phyloP scores from a whole-genome alignment of 441 rosid species.

The Populus tomentosa region DNA sequence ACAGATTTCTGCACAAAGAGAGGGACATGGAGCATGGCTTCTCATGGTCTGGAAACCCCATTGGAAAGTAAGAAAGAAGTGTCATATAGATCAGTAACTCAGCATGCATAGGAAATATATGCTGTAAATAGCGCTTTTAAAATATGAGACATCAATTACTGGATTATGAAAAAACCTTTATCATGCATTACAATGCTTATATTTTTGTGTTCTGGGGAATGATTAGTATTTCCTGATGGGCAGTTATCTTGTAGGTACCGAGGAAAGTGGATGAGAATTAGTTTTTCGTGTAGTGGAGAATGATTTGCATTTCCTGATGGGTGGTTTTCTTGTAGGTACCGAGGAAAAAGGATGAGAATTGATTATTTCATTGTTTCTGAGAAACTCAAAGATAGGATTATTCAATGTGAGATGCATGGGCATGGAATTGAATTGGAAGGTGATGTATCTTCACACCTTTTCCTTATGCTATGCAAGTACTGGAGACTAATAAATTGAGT shows the following conservation, averaged over 20 bases:
- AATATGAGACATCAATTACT: not conserved
- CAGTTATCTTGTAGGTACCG: conserved; percentile 50
- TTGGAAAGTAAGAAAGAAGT: conserved; percentile 71
- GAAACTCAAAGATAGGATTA: conserved; percentile 57
- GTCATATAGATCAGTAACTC: not conserved
- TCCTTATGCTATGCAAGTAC: not conserved
- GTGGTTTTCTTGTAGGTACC: conserved; percentile 47
- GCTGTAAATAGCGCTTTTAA: not conserved
- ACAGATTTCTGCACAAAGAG: conserved; percentile 77
- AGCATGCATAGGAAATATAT: not conserved
- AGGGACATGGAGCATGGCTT: conserved; percentile 87
- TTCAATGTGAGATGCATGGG: conserved; percentile 75
- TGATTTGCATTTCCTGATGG: not conserved
- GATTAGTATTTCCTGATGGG: not conserved
- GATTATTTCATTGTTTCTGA: conserved; percentile 84
- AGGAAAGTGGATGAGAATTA: conserved; percentile 92
- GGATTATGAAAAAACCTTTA: not conserved
- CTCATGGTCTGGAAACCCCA: conserved; percentile 94
- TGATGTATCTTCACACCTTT: conserved; percentile 13
- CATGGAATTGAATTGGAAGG: conserved; percentile 83
- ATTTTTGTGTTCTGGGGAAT: not conserved
- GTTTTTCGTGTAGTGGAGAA: conserved; percentile 18
- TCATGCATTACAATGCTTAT: not conserved
- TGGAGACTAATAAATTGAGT: not conserved
- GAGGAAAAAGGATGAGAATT: conserved; percentile 92